These are phyloP conservation scores for Polyporus arcularius DNA, from an alignment of 768 basidiomycete species.

Conservation along the genomic window DNA sequence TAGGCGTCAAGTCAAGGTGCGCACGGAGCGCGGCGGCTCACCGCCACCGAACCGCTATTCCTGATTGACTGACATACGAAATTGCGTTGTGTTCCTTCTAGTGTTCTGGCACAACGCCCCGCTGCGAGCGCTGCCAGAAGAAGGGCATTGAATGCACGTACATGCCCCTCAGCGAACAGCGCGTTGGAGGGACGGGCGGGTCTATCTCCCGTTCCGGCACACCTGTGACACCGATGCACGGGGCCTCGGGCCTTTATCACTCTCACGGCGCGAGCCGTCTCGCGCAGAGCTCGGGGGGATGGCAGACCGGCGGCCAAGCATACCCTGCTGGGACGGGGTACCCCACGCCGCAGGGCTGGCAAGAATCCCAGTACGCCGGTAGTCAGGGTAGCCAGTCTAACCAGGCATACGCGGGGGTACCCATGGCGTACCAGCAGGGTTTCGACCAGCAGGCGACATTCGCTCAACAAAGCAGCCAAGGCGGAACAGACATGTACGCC, in stretches of 20 bases:
- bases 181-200: constrained; percentile 7
- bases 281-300: background rate
- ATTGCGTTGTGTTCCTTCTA: background rate
- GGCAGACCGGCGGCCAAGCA: constrained; percentile 5
- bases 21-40: constrained; percentile 1
- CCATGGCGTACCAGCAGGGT: constrained; percentile 6
- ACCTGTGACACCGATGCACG: background rate
- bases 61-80: background rate
- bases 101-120: constrained; percentile 29
- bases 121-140: constrained; percentile 45
- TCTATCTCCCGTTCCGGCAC: constrained; percentile 14
- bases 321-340: constrained; percentile 6
- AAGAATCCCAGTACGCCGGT: background rate
- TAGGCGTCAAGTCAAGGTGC: constrained; percentile 55
- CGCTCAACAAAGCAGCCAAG: background rate
- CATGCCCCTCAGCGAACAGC: constrained; percentile 41
- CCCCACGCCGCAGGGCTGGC: constrained; percentile 14
- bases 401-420: background rate
- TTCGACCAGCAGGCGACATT: constrained; percentile 2
- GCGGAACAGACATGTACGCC: constrained; percentile 4
- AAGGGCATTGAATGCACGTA: constrained; percentile 41
- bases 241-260: background rate
- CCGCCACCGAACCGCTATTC: constrained; percentile 1
- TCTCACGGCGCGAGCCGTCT: background rate
- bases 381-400: background rate